phyloP scores from a whole-genome alignment of 352 stramenopile genomes.

The Pythium phragmiticola region DNA sequence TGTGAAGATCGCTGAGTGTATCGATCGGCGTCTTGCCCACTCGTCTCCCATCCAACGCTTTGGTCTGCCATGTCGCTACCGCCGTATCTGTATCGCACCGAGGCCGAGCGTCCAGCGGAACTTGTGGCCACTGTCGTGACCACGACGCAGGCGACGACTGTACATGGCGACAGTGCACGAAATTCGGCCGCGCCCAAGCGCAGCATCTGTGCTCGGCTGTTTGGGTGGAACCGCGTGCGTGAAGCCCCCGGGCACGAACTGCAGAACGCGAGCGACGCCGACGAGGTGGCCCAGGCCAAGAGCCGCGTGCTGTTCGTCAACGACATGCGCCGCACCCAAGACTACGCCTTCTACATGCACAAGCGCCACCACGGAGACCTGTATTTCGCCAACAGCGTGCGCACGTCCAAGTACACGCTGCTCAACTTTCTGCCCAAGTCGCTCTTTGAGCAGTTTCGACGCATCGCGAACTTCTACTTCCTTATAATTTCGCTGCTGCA shows the following conservation, averaged over 20 bases:
- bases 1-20: too few relatives aligned
- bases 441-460: slow-evolving; percentile 94
- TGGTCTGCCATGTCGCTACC: slow-evolving; percentile 21
- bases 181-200: slow-evolving; percentile 1
- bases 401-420: slow-evolving; percentile 93
- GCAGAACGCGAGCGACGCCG: neutral
- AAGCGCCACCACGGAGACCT: slow-evolving; percentile 35
- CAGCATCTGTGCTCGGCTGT: slow-evolving; percentile 7
- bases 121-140: slow-evolving; percentile 4
- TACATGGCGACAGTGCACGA: neutral
- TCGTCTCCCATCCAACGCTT: neutral
- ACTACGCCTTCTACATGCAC: slow-evolving; percentile 54
- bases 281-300: slow-evolving; percentile 31
- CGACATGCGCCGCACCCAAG: slow-evolving; percentile 56
- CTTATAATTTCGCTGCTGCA: slow-evolving; percentile 94
- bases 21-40: too few relatives aligned
- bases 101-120: slow-evolving; percentile 10
- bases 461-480: slow-evolving; percentile 97
- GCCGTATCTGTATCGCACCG: slow-evolving; percentile 24
- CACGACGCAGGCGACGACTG: neutral
- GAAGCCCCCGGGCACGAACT: slow-evolving; percentile 30
- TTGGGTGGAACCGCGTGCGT: slow-evolving; percentile 38
- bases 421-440: slow-evolving; percentile 95
- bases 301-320: slow-evolving; percentile 76
- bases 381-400: slow-evolving; percentile 63